A percentile compares a stretch with the other conserved stretches of the same genome.
phyloP scores from a whole-genome alignment of 2,329 filamentous ascomycete genomes.

The Triangularia setosa region DNA sequence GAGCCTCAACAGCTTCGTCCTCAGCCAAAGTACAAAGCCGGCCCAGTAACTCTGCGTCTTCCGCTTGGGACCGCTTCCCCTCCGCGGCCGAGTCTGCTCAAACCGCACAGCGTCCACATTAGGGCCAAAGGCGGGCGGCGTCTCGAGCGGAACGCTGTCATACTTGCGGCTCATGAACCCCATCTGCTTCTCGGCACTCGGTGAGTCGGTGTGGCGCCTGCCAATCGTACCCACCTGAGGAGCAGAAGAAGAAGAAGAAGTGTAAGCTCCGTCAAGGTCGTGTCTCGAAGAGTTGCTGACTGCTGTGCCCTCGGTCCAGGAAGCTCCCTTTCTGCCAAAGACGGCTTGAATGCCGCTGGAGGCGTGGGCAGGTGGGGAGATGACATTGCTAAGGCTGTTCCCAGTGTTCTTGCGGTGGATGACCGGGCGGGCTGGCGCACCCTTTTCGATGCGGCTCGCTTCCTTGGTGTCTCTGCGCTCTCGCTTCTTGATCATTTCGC shows the following conservation, averaged over 20 bases:
- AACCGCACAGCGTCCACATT: conserved; percentile 43
- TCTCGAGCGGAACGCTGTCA: conserved; percentile 36
- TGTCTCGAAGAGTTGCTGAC: conserved; percentile 13
- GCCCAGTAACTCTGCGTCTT: conserved; percentile 61
- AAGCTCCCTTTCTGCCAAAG: conserved; percentile 9
- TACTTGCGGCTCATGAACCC: conserved; percentile 46
- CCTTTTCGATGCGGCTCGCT: conserved; percentile 48
- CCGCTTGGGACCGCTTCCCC: conserved; percentile 50
- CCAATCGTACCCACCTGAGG: conserved; percentile 2
- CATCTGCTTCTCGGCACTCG: conserved; percentile 38
- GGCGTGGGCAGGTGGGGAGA: conserved; percentile 3
- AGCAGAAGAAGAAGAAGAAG: background rate
- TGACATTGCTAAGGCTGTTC: conserved; percentile 18
- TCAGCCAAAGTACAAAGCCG: conserved; percentile 60
- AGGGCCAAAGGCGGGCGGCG: conserved; percentile 30
- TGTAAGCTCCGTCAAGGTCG: conserved; percentile 7
- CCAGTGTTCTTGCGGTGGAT: conserved; percentile 27
- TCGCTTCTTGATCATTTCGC: conserved; percentile 54
- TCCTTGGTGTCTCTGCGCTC: conserved; percentile 58
- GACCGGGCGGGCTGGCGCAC: conserved; percentile 35
- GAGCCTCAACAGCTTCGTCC: conserved; percentile 51
- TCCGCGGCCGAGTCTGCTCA: conserved; percentile 36
- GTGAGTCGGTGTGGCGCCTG: conserved; percentile 15
- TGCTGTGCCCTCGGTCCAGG: background rate
- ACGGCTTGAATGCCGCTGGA: background rate